Conservation (phyloP, 2,329 filamentous ascomycete genomes). For the Esteya vermicola region DNA sequence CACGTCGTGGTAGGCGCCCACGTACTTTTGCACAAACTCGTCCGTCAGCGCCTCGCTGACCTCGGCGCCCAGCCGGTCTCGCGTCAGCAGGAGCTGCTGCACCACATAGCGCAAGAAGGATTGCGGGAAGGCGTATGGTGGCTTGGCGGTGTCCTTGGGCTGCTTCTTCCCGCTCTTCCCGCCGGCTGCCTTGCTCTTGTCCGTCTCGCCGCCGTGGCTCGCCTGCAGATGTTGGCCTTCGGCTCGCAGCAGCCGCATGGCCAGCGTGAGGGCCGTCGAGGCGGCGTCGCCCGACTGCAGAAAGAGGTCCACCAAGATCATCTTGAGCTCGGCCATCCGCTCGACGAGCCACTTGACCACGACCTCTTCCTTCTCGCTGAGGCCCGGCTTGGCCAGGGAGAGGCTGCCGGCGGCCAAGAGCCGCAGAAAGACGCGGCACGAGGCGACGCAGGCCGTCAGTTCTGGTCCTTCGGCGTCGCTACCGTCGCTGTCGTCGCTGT, state of each 20-base stretch:
- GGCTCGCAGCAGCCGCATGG: constrained; percentile 74
- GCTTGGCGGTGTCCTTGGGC: background rate
- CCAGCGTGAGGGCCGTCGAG: constrained; percentile 57
- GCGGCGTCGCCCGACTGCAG: constrained; percentile 46
- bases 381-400: constrained; percentile 46
- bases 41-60: constrained; percentile 34
- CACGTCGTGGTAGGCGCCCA: constrained; percentile 71
- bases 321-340: constrained; percentile 57
- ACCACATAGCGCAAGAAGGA: constrained; percentile 53
- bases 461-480: constrained; percentile 19
- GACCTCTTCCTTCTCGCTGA: constrained; percentile 58
- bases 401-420: constrained; percentile 63
- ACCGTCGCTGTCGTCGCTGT: constrained; percentile 11
- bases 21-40: constrained; percentile 65
- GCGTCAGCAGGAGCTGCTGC: constrained; percentile 37
- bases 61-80: constrained; percentile 10
- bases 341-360: constrained; percentile 69
- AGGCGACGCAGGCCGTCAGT: constrained; percentile 59
- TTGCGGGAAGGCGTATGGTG: constrained; percentile 49
- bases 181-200: background rate
- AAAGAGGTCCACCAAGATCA: constrained; percentile 46
- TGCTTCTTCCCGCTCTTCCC: background rate
- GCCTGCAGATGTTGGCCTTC: constrained; percentile 51
- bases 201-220: constrained; percentile 30
- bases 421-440: constrained; percentile 77